Percentiles rank a stretch among this genome's conserved stretches.
Conservation (phyloP, 2,329 filamentous ascomycete genomes). For the Trichoderma pleuroti region DNA sequence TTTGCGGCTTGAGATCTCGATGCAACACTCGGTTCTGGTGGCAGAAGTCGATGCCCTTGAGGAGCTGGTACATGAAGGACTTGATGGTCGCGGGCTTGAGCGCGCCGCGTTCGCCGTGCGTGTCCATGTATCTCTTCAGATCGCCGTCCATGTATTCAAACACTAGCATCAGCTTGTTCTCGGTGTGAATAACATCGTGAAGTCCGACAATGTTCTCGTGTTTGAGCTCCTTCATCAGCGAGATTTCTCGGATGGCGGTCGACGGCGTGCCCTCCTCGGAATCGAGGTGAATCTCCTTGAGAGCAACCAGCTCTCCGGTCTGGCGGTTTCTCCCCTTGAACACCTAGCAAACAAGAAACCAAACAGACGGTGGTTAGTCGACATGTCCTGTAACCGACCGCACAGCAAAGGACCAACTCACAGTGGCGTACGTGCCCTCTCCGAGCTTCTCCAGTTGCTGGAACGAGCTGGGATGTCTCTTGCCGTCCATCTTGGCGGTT, state of each 20-base stretch:
- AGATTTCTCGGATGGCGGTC: constrained; percentile 97
- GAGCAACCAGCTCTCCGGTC: constrained; percentile 90
- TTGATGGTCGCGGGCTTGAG: constrained; percentile 90
- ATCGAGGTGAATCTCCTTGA: constrained; percentile 98
- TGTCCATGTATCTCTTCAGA: constrained; percentile 98
- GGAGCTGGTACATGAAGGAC: constrained; percentile 97
- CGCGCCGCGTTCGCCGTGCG: constrained; percentile 80
- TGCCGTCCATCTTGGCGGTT: constrained; percentile 69
- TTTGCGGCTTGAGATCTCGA: constrained; percentile 93
- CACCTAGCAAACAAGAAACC: too few species aligned
- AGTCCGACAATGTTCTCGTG: constrained; percentile 97
- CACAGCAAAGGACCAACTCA: constrained; percentile 43
- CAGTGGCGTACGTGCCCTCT: constrained; percentile 97
- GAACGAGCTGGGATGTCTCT: constrained; percentile 92
- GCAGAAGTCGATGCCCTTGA: constrained; percentile 95
- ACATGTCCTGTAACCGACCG: background rate
- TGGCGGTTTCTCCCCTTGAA: constrained; percentile 98
- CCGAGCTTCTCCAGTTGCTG: constrained; percentile 99
- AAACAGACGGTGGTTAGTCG: background rate
- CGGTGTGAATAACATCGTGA: constrained; percentile 98
- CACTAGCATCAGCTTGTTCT: constrained; percentile 99
- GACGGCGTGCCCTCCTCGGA: constrained; percentile 97
- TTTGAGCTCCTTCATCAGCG: constrained; percentile 98
- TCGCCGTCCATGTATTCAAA: constrained; percentile 99
- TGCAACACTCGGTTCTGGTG: constrained; percentile 96